Conservation (phyloP, 2,329 filamentous ascomycete genomes). For the Alternaria ethzedia region DNA sequence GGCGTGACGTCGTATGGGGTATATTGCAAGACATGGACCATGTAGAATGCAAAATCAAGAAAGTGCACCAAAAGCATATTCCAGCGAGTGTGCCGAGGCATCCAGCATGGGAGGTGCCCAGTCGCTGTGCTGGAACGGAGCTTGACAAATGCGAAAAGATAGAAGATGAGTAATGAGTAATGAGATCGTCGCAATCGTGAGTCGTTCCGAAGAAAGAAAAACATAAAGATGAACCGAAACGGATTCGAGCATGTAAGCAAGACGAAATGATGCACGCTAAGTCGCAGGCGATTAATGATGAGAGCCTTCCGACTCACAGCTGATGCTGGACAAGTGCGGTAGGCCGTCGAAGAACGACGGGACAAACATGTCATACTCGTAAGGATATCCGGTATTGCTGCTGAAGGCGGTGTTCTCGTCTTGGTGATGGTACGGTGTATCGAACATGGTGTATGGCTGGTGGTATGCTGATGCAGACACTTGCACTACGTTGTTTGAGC, state of each 20-base stretch:
- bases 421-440: constrained; percentile 6
- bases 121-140: constrained; percentile 17
- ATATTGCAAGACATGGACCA: constrained; percentile 26
- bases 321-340: constrained; percentile 9
- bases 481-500: not conserved
- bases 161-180: not conserved
- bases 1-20: constrained; percentile 35
- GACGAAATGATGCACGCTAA: not conserved
- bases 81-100: constrained; percentile 25
- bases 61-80: constrained; percentile 1
- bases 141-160: not conserved
- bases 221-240: not conserved
- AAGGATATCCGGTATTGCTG: not conserved
- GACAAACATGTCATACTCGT: constrained; percentile 1
- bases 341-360: constrained; percentile 16
- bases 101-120: not conserved
- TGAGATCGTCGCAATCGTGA: constrained; percentile 10
- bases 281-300: not conserved
- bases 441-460: constrained; percentile 13
- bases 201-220: not conserved
- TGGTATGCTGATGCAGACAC: constrained; percentile 1
- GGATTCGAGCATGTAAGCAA: not conserved
- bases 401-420: constrained; percentile 1
- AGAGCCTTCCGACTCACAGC: not conserved
- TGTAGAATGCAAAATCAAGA: constrained; percentile 6